These are phyloP conservation scores for Melaleuca quinquenervia DNA, from an alignment of 345 rosid genomes.

Conservation along the genomic window DNA sequence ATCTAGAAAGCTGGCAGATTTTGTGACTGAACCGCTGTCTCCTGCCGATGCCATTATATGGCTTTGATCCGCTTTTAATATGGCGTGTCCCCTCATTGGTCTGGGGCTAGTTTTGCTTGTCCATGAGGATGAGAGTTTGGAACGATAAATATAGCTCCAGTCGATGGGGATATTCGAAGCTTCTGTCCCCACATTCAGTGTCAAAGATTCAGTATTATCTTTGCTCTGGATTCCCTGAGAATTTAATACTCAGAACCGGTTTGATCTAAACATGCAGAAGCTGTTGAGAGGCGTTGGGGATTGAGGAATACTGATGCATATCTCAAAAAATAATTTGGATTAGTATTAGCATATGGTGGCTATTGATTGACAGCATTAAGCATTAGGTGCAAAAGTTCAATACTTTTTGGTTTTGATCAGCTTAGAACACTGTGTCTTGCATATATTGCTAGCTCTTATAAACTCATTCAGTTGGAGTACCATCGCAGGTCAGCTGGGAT, in stretches of 20 bases:
- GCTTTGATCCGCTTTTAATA: not conserved
- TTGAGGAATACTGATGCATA: not conserved
- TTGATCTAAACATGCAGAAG: not conserved
- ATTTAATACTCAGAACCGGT: not conserved
- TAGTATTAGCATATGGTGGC: not conserved
- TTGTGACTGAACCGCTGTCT: not conserved
- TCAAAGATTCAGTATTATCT: not conserved
- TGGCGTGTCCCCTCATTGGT: not conserved
- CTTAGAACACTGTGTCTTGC: not conserved
- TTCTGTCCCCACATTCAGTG: not conserved
- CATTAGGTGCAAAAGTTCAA: not conserved
- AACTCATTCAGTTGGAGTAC: not conserved
- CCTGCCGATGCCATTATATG: not conserved
- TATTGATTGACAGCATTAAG: not conserved
- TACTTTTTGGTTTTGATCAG: not conserved
- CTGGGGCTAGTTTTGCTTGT: not conserved
- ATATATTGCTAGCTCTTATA: not conserved
- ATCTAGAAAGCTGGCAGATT: not conserved
- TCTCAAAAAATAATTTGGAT: not conserved
- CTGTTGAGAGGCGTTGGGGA: not conserved
- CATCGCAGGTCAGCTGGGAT: conserved; percentile 83
- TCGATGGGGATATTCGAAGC: not conserved
- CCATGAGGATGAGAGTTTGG: not conserved
- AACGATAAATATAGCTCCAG: not conserved
- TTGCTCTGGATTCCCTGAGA: not conserved